Conservation (phyloP, 176 grass and related monocot species). For the Tillandsia fasciculata region DNA sequence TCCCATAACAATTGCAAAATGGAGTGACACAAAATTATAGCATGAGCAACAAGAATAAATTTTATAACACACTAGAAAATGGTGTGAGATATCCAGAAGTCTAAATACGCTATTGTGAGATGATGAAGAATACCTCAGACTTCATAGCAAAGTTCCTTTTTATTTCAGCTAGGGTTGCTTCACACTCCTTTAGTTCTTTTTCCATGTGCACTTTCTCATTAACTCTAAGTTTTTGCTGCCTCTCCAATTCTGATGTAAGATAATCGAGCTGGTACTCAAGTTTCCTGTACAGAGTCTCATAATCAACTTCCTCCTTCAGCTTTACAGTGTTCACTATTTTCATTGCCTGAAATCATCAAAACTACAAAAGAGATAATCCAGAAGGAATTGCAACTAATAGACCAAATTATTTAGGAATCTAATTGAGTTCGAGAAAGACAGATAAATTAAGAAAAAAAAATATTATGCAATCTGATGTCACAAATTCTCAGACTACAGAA, state of each 20-base stretch:
- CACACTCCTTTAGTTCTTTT: slow-evolving; percentile 49
- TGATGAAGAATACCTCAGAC: slow-evolving; percentile 49
- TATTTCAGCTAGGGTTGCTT: slow-evolving; percentile 47
- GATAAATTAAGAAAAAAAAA: neutral
- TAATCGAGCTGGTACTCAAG: slow-evolving; percentile 70
- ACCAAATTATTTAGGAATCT: slow-evolving; percentile 1
- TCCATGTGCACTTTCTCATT: slow-evolving; percentile 59
- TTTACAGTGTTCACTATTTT: slow-evolving; percentile 84
- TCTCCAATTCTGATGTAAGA: slow-evolving; percentile 91
- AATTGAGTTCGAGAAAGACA: neutral
- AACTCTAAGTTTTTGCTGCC: slow-evolving; percentile 61
- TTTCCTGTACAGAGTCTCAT: slow-evolving; percentile 72
- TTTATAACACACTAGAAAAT: no score
- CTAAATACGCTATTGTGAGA: neutral
- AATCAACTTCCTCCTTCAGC: slow-evolving; percentile 94
- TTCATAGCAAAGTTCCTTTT: slow-evolving; percentile 32
- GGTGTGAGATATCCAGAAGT: no score
- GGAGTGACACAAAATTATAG: no score
- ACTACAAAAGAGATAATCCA: slow-evolving; percentile 5
- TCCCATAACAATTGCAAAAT: no score
- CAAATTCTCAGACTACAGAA: no score
- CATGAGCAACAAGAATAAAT: no score
- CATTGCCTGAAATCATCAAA: slow-evolving; percentile 71
- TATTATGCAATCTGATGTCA: neutral
- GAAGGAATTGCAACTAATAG: neutral